Evolutionary conservation across 2,329 filamentous ascomycete genomes (phyloP).

Genomic region (Hymenoscyphus fructigenus): DNA sequence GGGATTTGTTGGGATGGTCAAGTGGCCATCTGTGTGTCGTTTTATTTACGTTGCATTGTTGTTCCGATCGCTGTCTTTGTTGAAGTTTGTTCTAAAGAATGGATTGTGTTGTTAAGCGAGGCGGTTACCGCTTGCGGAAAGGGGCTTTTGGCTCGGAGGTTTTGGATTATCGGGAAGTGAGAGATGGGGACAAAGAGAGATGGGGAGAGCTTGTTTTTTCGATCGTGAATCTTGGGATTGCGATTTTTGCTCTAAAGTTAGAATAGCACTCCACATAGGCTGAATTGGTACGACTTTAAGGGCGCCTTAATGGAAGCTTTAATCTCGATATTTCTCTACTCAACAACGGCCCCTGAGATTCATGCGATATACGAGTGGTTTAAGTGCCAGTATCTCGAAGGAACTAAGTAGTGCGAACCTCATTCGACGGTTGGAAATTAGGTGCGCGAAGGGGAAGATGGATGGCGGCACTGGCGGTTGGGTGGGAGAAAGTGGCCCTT

Average conservation of each 20-base stretch:
- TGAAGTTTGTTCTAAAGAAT: background rate
- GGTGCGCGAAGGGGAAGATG: background rate
- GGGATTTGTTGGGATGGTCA: too few relatives aligned
- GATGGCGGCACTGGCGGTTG: background rate
- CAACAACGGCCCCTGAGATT: background rate
- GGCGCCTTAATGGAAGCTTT: background rate
- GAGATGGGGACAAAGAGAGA: background rate
- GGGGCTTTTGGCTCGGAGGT: background rate
- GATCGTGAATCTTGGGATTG: background rate
- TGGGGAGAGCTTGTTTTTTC: background rate
- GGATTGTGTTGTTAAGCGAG: background rate
- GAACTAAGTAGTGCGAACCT: background rate
- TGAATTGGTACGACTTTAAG: too few relatives aligned
- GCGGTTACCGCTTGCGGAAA: constrained; percentile 2
- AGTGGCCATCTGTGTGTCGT: too few relatives aligned
- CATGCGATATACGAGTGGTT: background rate
- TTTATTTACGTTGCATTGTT: too few relatives aligned
- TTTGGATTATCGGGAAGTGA: background rate
- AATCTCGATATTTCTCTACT: background rate
- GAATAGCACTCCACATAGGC: too few relatives aligned
- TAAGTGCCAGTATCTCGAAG: background rate
- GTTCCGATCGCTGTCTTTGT: too few relatives aligned
- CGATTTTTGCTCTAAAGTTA: background rate
- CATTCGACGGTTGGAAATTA: too few relatives aligned
- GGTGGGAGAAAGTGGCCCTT: background rate